Base-by-base conservation (phyloP, 805 yeast genomes). In the Saccharomycopsis lassenensis region DNA sequence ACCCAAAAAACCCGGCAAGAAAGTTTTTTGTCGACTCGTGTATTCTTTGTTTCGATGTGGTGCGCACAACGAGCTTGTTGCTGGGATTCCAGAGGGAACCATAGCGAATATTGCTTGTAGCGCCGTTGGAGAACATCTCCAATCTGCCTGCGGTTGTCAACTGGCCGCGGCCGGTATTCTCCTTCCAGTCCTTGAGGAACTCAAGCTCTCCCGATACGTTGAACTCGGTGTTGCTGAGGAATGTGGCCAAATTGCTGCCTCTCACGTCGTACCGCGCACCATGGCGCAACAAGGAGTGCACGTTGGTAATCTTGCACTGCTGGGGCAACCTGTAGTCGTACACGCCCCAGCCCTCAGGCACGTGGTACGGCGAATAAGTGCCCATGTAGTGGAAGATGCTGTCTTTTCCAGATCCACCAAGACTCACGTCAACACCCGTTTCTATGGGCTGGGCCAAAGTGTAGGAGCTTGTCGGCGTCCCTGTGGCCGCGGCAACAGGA, bases 221-320 rank as follows among this genome's bases (percentile, higher is more conserved):
- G 15, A 45, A 59, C n/a, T n/a, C n/a, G n/a, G 69, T 55, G 17
- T 46, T 45, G 24, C 51, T 52, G 47, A 74, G 56, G 39, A 60
- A 61, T 4, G 52, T 46, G 19, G 52, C 51, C 3, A 55, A 38
- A 1, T 38, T 35, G 7, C 46, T 39, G 12, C 61, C 58, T 2
- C 47, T 53, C 2, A 79, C 67, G 2, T 84, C 85, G 49, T 63
- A 80, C 45, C 94, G 62, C 54, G 82, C 89, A 16, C 89, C 93
- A 50, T 84, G 93, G 49, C 94, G 68, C 46, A 76, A 74, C 35
- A 79, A 57, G 16, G 79, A 56, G 46, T 78, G 85, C 6, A 79
- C 83, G 53, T 80, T 89, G 46, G 71, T 71, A 37, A 76, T 60
- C 4, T 55, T 48, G 54, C 82, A 76, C 30, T 60, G 60, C 5